Evolutionary conservation across 768 basidiomycete genomes (phyloP).

Genomic region (Suillus americanus): DNA sequence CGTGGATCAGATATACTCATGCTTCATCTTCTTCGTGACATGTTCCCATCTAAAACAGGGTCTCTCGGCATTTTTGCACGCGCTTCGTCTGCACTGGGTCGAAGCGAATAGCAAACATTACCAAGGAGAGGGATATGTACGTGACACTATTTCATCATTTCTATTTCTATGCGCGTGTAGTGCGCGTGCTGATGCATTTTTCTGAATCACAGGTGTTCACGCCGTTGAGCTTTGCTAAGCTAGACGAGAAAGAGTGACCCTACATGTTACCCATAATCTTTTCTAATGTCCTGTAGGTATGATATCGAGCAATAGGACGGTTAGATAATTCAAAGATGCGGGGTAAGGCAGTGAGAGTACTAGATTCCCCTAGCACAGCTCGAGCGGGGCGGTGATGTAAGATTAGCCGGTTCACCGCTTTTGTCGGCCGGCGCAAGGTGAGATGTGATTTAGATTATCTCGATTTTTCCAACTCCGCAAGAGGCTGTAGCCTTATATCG

Average conservation of each 20-base stretch:
- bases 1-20: slow-evolving; percentile 10
- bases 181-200: slow-evolving; percentile 26
- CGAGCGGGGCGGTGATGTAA: slow-evolving; percentile 9
- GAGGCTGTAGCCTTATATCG: slow-evolving; percentile 16
- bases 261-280: slow-evolving; percentile 18
- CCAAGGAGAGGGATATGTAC: slow-evolving; percentile 84
- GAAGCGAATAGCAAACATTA: slow-evolving; percentile 98
- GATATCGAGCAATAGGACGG: slow-evolving; percentile 12
- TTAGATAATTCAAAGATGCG: slow-evolving; percentile 6
- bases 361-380: neutral
- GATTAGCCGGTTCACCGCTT: slow-evolving; percentile 7
- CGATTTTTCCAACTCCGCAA: slow-evolving; percentile 33
- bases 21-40: neutral
- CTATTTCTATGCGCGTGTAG: slow-evolving; percentile 22
- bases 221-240: slow-evolving; percentile 46
- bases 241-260: slow-evolving; percentile 37
- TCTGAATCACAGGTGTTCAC: slow-evolving; percentile 41
- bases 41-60: slow-evolving; percentile 49
- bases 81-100: slow-evolving; percentile 96
- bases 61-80: slow-evolving; percentile 93
- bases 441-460: slow-evolving; percentile 8
- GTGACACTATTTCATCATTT: slow-evolving; percentile 33
- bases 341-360: slow-evolving; percentile 7
- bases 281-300: slow-evolving; percentile 19
- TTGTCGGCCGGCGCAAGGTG: slow-evolving; percentile 8